phyloP scores from a whole-genome alignment of 2,329 filamentous ascomycete genomes.

The Botrytis aclada region DNA sequence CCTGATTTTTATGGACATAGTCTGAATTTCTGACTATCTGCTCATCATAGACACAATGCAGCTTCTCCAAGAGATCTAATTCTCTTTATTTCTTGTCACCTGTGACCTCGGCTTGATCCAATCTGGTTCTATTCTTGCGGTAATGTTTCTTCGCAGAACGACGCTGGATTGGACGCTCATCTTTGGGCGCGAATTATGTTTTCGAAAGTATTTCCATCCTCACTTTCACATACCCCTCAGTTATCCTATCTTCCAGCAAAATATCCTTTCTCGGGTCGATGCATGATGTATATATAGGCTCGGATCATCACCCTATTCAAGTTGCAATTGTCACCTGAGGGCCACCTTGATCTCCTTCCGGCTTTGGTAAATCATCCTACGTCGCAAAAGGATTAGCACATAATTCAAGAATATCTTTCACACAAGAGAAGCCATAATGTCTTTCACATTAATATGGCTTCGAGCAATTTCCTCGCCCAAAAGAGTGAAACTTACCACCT shows the following conservation, averaged over 20 bases:
- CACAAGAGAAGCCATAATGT: not conserved
- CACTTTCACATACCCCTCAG: not conserved
- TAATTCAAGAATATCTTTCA: not conserved
- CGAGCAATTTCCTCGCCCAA: not conserved
- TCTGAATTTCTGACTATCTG: not conserved
- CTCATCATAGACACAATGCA: not conserved
- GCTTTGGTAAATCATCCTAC: constrained; percentile 52
- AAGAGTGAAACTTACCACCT: constrained; percentile 56
- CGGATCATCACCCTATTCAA: constrained; percentile 2
- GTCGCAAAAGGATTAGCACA: constrained; percentile 19
- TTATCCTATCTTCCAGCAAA: not conserved
- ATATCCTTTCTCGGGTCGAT: not conserved
- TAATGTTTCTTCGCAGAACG: constrained; percentile 7
- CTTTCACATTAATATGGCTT: not conserved
- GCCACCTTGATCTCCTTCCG: constrained; percentile 24
- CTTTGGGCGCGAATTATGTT: not conserved
- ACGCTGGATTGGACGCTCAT: not conserved
- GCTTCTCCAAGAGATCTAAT: not conserved
- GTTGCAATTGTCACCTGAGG: constrained; percentile 25
- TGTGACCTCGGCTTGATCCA: not conserved
- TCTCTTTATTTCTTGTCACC: not conserved
- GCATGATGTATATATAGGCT: not conserved
- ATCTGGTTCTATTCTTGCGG: constrained; percentile 1
- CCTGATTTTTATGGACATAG: not conserved
- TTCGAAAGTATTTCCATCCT: not conserved